Conservation (phyloP, 1,284 basidiomycete species). For the Papiliotrema fonsecae region DNA sequence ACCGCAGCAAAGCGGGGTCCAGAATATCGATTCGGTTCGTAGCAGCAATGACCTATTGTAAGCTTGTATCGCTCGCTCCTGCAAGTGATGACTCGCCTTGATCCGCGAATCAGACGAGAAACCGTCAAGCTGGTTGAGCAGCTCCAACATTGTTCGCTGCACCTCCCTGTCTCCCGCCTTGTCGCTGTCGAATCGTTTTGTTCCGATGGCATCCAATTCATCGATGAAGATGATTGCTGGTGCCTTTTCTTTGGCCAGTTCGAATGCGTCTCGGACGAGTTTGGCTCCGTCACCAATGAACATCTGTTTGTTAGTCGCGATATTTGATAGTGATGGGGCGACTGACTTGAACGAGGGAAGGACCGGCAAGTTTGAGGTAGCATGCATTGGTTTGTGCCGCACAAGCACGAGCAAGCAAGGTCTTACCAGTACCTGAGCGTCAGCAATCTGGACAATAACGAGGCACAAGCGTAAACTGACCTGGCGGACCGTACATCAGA, state of each 20-base stretch:
- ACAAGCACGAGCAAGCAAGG: conserved; percentile 68
- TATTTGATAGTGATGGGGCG: background rate
- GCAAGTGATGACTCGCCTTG: conserved; percentile 59
- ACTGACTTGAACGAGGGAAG: conserved; percentile 62
- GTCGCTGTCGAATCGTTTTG: conserved; percentile 97
- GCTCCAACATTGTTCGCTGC: conserved; percentile 97
- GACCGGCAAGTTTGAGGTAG: conserved; percentile 73
- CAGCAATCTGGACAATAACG: conserved; percentile 2
- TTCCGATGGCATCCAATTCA: conserved; percentile 96
- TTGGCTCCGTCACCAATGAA: conserved; percentile 88
- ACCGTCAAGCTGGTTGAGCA: conserved; percentile 83
- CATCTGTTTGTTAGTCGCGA: conserved; percentile 51
- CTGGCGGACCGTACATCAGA: conserved; percentile 74
- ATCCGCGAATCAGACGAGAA: conserved; percentile 90
- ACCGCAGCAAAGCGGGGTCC: conserved; percentile 69
- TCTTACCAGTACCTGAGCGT: conserved; percentile 65
- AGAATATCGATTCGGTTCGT: conserved; percentile 99
- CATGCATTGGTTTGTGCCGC: conserved; percentile 77
- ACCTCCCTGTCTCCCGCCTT: conserved; percentile 98
- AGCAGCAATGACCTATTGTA: conserved; percentile 83
- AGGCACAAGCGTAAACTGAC: conserved; percentile 41
- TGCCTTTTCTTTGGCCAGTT: conserved; percentile 96
- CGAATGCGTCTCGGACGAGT: conserved; percentile 93
- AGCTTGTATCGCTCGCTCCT: background rate
- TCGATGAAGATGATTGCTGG: conserved; percentile 99